A percentile compares a stretch with the other conserved stretches of the same genome.
These are phyloP conservation scores for Exophiala aquamarina DNA, from an alignment of 2,329 filamentous ascomycete genomes.

Conservation along the genomic window DNA sequence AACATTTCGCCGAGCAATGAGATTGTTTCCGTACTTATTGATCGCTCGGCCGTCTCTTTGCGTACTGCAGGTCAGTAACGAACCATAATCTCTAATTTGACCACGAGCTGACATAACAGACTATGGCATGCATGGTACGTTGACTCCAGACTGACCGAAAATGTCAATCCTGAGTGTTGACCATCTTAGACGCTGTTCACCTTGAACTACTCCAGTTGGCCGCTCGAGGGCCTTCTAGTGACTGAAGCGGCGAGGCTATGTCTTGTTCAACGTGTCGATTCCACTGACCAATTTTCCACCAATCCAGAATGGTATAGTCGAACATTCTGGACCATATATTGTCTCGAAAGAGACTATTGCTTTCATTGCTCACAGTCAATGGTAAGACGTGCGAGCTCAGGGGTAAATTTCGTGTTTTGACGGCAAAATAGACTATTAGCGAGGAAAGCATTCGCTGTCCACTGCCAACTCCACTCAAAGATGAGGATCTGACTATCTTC, in stretches of 20 bases:
- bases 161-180: no score
- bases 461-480: no score
- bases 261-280: conserved; percentile 33
- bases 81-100: no score
- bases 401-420: no score
- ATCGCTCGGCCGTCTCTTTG: no score
- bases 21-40: no score
- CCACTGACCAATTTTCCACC: conserved; percentile 21
- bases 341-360: conserved; percentile 38
- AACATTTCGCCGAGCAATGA: conserved; percentile 37
- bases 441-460: no score
- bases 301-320: conserved; percentile 23
- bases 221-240: conserved; percentile 35
- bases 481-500: no score
- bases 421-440: no score
- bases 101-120: no score
- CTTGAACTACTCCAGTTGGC: conserved; percentile 35
- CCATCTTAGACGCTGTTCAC: conserved; percentile 35
- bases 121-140: no score
- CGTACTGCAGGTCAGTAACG: no score
- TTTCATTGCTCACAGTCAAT: conserved; percentile 36
- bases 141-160: conserved; percentile 31
- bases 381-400: conserved; percentile 30
- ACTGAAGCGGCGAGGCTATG: conserved; percentile 39
- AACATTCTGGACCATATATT: conserved; percentile 44